Base-by-base conservation (phyloP, 2,329 filamentous ascomycete species). In the Graphilbum fragrans region DNA sequence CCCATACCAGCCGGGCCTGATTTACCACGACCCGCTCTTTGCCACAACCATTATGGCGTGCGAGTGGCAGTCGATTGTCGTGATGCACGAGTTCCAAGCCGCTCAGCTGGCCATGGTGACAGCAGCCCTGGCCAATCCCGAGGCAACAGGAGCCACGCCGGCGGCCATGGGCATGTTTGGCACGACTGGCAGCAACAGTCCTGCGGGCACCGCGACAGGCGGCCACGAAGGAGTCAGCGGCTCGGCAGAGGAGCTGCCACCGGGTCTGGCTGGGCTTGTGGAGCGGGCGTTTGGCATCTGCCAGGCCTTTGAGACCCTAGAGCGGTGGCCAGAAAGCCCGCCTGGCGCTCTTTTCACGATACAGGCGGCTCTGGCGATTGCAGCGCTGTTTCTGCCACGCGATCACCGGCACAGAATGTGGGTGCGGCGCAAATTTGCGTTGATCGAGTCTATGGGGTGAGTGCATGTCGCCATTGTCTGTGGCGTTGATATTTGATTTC, bases 51-150 rank as follows among this genome's bases (percentile, higher is more conserved):
- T 83, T 38, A 65, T 86, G 16, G 68, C 71, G 43, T 73, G 86
- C 45, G 86, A 94, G 55, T 85, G 86, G 66, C 78, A 85, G 56
- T 81, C 81, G 8, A 76, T 88, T 20, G 71, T 81, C 37, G 68
- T 92, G 44, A 86, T 94, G 80, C 86, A 86, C 59, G 77, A 78
- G 49, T 80, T 82, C 50, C 84, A 92, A 52, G 74, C 80, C 2
- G 71, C 68, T 3, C 46, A 48, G 32, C 35, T 48, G 2, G 64
- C 64, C 19, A 32, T 18, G 18, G 17, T 35, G 14, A 33, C 17
- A 5, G 38, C 21, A 6, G 35, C 27, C 9, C 8, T 29, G 25
- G n/a, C n/a, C n/a, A n/a, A n/a, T n/a, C n/a, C n/a, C n/a, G 23
- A 27, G 12, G 23, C 7, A 27, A 12, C 7, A 27, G 23, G 19